Percentiles rank a stretch among this genome's conserved stretches.
These are phyloP conservation scores for Blastomyces parvus DNA, from an alignment of 2,329 filamentous ascomycete species.

Conservation along the genomic window DNA sequence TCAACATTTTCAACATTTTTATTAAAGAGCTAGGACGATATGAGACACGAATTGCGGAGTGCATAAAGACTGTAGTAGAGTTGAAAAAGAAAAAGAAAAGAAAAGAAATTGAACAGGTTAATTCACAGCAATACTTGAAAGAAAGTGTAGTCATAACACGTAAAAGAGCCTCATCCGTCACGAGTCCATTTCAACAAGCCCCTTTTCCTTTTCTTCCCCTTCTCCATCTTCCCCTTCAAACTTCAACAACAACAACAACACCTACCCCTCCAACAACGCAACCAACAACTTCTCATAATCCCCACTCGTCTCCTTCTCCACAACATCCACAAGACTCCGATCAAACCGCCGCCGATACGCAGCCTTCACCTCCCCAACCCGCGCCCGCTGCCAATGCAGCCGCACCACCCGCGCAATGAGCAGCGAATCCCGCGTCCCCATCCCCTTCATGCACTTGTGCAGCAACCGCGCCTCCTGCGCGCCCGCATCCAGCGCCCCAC, in stretches of 20 bases:
- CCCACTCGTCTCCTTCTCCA: constrained; percentile 8
- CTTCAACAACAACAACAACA: background rate
- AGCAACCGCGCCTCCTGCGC: constrained; percentile 65
- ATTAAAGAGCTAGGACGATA: too few species aligned
- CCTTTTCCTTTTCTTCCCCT: too few species aligned
- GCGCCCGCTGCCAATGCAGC: constrained; percentile 63
- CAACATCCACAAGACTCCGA: background rate
- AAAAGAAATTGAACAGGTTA: too few species aligned
- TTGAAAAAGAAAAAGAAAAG: too few species aligned
- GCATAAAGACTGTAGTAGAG: too few species aligned
- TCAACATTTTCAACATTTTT: too few species aligned
- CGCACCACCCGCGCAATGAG: constrained; percentile 60
- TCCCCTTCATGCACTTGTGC: constrained; percentile 57
- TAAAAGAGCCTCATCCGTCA: too few species aligned
- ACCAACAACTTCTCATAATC: constrained; percentile 10
- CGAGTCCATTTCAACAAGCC: too few species aligned
- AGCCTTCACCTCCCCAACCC: constrained; percentile 59
- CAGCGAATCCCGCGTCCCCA: constrained; percentile 27
- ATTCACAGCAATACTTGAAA: too few species aligned
- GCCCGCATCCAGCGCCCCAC: constrained; percentile 60
- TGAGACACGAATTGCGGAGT: too few species aligned
- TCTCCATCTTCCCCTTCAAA: too few species aligned
- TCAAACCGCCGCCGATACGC: constrained; percentile 45
- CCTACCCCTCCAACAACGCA: constrained; percentile 1
- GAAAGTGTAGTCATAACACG: too few species aligned